A percentile compares a stretch with the other conserved stretches of the same genome.
Evolutionary conservation across 306 rosid genomes (phyloP).

Genomic region (Vicia villosa): DNA sequence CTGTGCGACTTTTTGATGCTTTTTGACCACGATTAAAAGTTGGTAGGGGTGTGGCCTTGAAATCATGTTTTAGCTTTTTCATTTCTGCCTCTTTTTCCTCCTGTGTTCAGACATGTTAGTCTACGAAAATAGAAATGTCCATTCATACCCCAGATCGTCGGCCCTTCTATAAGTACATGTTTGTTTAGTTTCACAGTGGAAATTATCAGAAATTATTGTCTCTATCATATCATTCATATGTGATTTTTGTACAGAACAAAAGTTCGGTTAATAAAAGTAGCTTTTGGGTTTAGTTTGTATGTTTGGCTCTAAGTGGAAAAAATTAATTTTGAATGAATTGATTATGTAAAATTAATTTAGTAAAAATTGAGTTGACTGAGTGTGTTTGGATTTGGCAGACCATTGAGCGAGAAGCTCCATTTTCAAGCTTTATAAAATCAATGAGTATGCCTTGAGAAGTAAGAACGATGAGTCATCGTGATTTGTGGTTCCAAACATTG

Average conservation of each 20-base stretch:
- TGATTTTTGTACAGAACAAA: not conserved
- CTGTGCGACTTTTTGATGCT: slow-evolving; percentile 45
- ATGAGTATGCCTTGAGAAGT: not conserved
- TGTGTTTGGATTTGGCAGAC: not conserved
- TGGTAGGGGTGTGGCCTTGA: slow-evolving; percentile 61
- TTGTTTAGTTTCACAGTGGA: not conserved
- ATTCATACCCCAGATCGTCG: not conserved
- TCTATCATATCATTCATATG: not conserved
- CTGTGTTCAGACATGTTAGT: slow-evolving; percentile 47
- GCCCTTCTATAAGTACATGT: not conserved
- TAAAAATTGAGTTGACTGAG: not conserved
- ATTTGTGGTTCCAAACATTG: not conserved
- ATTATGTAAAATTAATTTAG: not conserved
- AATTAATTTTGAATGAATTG: not conserved
- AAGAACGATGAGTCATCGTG: not conserved
- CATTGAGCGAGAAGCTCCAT: not conserved
- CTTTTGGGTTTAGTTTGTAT: not conserved
- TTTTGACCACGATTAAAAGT: slow-evolving; percentile 51
- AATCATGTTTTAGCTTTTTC: slow-evolving; percentile 51
- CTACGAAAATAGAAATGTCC: slow-evolving; percentile 2
- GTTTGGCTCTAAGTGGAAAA: not conserved
- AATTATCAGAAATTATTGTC: not conserved
- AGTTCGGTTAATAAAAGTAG: not conserved
- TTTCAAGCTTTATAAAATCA: not conserved
- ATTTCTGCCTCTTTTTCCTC: slow-evolving; percentile 57